A percentile compares a stretch with the other conserved stretches of the same genome.
These are phyloP conservation scores for Solanum gracilifrons DNA, from an alignment of 257 asterid genomes.

Conservation along the genomic window DNA sequence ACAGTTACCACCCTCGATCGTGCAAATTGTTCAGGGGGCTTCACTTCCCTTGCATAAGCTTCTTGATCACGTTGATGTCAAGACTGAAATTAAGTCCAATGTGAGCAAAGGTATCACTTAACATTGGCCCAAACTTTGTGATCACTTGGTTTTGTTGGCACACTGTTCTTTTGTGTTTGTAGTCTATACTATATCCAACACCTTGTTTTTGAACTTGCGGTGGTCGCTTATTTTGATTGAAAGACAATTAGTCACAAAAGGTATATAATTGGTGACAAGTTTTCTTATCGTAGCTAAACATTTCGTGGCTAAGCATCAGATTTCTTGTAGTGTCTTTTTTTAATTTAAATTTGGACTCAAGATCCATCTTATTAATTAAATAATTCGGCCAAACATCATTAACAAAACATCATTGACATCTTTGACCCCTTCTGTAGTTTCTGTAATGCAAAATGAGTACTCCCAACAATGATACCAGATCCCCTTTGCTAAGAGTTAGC, in stretches of 20 bases:
- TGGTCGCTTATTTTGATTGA: background rate
- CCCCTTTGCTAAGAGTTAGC: background rate
- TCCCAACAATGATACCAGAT: background rate
- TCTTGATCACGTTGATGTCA: constrained; percentile 25
- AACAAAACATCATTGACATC: background rate
- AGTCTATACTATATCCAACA: background rate
- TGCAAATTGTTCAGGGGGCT: constrained; percentile 51
- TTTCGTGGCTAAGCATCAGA: too few species aligned
- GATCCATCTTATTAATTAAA: too few species aligned
- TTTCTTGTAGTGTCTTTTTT: too few species aligned
- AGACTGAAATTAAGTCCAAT: constrained; percentile 18
- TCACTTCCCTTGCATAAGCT: constrained; percentile 61
- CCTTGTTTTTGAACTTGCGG: background rate
- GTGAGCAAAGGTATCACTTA: background rate
- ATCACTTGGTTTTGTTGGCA: background rate
- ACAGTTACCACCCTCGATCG: constrained; percentile 14
- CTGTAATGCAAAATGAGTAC: background rate
- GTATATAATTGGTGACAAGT: too few species aligned
- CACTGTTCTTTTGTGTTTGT: background rate
- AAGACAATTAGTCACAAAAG: background rate
- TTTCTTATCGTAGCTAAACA: too few species aligned
- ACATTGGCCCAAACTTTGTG: background rate
- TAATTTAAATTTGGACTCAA: too few species aligned
- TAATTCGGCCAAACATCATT: too few species aligned
- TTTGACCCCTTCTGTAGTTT: background rate